Evolutionary conservation across 306 rosid genomes (phyloP), one percentile per base, ranked within the genome.

Genomic region (Gleditsia sinensis): DNA sequence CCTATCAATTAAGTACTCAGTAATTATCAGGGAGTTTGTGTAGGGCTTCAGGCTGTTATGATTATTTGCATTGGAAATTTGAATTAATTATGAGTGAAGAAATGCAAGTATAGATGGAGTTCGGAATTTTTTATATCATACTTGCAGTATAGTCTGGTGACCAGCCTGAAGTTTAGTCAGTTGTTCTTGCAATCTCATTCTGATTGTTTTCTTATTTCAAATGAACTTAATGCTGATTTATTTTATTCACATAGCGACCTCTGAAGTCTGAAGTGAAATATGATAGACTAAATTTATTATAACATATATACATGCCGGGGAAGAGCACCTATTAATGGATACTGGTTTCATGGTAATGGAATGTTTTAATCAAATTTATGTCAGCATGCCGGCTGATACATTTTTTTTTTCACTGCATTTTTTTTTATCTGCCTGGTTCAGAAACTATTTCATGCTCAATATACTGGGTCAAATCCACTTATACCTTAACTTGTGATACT

Each of bases 401-500:
- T 37, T 74, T 36, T 28, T 24, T 24, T n/a, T n/a, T n/a, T n/a
- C n/a, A n/a, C n/a, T n/a, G n/a, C n/a, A n/a, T n/a, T n/a, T n/a
- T n/a, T n/a, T n/a, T n/a, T n/a, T n/a, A n/a, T n/a, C n/a, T n/a
- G n/a, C 9, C 33, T 24, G 1, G 60, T 11, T 54, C 33, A 54
- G 7, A 24, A 54, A 24, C 9, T 11, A 12, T 54, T 23, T 54
- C 33, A 54, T 54, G 34, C 60, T 53, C 32, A 40, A 16, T 30
- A 34, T 45, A 60, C 54, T 36, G 25, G 12, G 24, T 39, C n/a
- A 27, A 62, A 12, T 70, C 46, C 48, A n/a, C 0, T 8, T 16
- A 55, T 75, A 69, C 58, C 81, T 80, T 17, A 71, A 56, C 53
- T 9, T 21, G 46, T 77, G 78, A 13, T 82, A 46, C 34, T 69